Evolutionary conservation across 352 stramenopile species (phyloP).

Genomic region (Thraustochytrium sp.): DNA sequence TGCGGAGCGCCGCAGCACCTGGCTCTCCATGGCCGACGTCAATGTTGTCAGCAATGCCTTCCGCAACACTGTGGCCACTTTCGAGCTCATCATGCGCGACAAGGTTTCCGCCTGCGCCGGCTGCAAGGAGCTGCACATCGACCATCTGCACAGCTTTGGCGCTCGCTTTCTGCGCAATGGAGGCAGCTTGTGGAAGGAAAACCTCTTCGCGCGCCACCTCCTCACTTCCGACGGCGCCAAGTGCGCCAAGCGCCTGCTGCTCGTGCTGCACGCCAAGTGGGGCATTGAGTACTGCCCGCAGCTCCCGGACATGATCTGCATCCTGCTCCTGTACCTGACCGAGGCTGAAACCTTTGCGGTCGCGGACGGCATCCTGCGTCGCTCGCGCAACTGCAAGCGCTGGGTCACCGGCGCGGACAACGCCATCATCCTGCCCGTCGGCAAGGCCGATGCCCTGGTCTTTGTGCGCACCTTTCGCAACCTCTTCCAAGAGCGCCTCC

Average conservation of each 20-base stretch:
- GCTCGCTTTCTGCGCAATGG: not conserved
- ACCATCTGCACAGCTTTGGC: slow-evolving; percentile 21
- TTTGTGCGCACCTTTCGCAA: slow-evolving; percentile 31
- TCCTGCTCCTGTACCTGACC: slow-evolving; percentile 10
- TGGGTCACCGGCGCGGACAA: not conserved
- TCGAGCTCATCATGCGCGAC: not conserved
- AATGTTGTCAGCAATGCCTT: not conserved
- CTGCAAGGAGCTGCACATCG: slow-evolving; percentile 8
- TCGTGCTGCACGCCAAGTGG: slow-evolving; percentile 7
- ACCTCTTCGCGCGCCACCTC: slow-evolving; percentile 23
- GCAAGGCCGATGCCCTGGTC: not conserved
- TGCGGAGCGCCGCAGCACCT: not conserved
- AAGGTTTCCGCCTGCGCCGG: not conserved
- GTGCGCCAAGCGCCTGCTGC: not conserved
- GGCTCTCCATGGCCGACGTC: not conserved
- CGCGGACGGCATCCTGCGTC: not conserved
- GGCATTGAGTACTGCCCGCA: not conserved
- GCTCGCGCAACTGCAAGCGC: not conserved
- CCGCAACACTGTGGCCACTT: not conserved
- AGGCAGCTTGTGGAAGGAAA: not conserved
- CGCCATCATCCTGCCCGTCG: not conserved
- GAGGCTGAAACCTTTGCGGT: slow-evolving; percentile 15
- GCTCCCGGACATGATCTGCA: slow-evolving; percentile 1
- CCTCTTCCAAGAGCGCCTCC: slow-evolving; percentile 17
- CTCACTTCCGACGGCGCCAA: not conserved